A percentile compares a stretch with the other conserved stretches of the same genome.
These are phyloP conservation scores for Populus alba DNA, from an alignment of 345 rosid species.

Conservation along the genomic window DNA sequence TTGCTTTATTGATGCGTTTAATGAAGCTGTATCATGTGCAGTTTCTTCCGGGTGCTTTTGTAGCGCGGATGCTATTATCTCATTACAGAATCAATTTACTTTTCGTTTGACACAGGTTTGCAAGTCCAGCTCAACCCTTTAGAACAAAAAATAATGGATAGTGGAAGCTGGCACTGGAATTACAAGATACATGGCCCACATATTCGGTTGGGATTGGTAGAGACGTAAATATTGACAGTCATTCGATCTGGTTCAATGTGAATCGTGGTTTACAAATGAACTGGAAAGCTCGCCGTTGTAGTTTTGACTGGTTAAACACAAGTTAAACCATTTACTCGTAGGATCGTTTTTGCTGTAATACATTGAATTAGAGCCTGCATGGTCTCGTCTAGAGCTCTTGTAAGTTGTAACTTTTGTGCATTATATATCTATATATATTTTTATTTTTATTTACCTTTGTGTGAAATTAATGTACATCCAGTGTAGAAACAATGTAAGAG, in stretches of 20 bases:
- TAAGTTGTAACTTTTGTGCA: not conserved
- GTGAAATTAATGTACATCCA: not conserved
- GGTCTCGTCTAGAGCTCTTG: not conserved
- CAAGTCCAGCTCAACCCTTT: slow-evolving; percentile 50
- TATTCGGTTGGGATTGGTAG: slow-evolving; percentile 59
- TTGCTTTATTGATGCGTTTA: not conserved
- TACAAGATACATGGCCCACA: slow-evolving; percentile 55
- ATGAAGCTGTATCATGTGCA: not conserved
- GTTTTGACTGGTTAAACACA: slow-evolving; percentile 46
- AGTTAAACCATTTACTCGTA: slow-evolving; percentile 44
- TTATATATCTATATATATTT: not conserved
- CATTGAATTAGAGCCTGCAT: slow-evolving; percentile 7
- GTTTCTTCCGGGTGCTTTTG: not conserved
- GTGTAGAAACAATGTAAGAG: slow-evolving; percentile 1
- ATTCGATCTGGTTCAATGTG: slow-evolving; percentile 29
- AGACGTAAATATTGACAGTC: slow-evolving; percentile 23
- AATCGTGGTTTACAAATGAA: slow-evolving; percentile 48
- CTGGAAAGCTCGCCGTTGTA: slow-evolving; percentile 1
- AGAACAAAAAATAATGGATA: slow-evolving; percentile 45
- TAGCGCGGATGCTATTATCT: not conserved
- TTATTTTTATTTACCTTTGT: too few relatives aligned
- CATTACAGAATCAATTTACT: not conserved
- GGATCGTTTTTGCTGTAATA: not conserved
- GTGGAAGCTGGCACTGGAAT: slow-evolving; percentile 91
- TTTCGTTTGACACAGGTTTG: slow-evolving; percentile 40